These are phyloP conservation scores for Polygonum maritimum DNA, from an alignment of 148 eudicot species.

Conservation along the genomic window DNA sequence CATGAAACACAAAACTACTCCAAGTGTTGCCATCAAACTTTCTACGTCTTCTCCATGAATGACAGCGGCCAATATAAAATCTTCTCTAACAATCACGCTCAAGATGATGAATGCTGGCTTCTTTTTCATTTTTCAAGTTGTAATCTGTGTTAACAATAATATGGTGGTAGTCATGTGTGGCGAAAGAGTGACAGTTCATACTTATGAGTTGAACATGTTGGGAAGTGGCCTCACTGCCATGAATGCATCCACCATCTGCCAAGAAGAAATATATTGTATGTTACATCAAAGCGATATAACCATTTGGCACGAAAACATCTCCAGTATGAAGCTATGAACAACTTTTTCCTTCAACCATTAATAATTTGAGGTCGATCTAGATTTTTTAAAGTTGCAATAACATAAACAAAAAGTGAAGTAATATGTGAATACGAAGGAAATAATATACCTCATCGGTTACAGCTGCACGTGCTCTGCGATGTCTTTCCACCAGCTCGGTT, in stretches of 20 bases:
- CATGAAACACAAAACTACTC: background rate
- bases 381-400: background rate
- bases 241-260: slow-evolving; percentile 85
- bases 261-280: background rate
- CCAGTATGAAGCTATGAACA: background rate
- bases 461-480: slow-evolving; percentile 73
- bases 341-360: background rate
- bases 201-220: slow-evolving; percentile 52
- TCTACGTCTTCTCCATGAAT: background rate
- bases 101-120: background rate
- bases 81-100: background rate
- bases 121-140: background rate
- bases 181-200: background rate
- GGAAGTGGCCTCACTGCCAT: slow-evolving; percentile 91
- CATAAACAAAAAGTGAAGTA: background rate
- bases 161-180: background rate
- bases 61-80: background rate
- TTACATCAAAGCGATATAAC: background rate
- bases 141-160: background rate
- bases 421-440: background rate
- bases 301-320: background rate
- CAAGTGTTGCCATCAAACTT: background rate
- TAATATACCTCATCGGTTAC: slow-evolving; percentile 83
- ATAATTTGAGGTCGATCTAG: background rate
- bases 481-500: slow-evolving; percentile 84